phyloP scores from a whole-genome alignment of 2,329 filamentous ascomycete genomes.

The Cucurbitaria berberidis region DNA sequence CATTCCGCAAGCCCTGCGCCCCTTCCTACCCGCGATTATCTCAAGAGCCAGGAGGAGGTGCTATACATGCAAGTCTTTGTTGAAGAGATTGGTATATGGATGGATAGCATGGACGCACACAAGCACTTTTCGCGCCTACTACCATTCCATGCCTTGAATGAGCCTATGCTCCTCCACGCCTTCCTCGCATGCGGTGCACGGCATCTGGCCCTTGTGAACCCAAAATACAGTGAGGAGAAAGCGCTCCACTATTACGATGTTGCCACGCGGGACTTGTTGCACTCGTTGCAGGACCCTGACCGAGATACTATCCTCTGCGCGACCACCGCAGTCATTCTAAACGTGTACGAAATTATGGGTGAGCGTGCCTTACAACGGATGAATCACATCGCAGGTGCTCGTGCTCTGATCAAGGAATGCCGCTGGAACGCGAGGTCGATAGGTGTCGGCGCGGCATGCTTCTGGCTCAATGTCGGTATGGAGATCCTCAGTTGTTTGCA shows the following conservation, averaged over 20 bases:
- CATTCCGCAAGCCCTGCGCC: constrained; percentile 30
- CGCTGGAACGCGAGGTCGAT: constrained; percentile 81
- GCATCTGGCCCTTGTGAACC: constrained; percentile 75
- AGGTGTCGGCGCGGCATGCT: constrained; percentile 85
- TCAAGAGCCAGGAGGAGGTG: constrained; percentile 78
- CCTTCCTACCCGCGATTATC: constrained; percentile 61
- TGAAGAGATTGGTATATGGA: constrained; percentile 89
- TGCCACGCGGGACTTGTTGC: constrained; percentile 78
- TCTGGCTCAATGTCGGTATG: constrained; percentile 92
- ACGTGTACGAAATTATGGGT: constrained; percentile 93
- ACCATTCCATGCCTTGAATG: constrained; percentile 81
- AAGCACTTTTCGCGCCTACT: constrained; percentile 86
- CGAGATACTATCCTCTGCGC: constrained; percentile 85
- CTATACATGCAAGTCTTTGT: constrained; percentile 93
- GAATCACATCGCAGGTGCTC: constrained; percentile 85
- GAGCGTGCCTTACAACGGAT: constrained; percentile 79
- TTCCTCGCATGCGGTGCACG: constrained; percentile 87
- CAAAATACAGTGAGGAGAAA: constrained; percentile 75
- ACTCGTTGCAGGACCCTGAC: constrained; percentile 81
- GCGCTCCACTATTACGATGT: constrained; percentile 84
- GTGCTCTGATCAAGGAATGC: constrained; percentile 87
- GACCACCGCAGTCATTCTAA: constrained; percentile 83
- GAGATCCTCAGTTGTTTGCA: constrained; percentile 88
- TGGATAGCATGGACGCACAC: constrained; percentile 86
- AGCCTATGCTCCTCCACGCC: constrained; percentile 88